Evolutionary conservation across 371 early-diverging fungal genomes (phyloP), one percentile per base, ranked within the genome.

Genomic region (Mucor circinelloides): DNA sequence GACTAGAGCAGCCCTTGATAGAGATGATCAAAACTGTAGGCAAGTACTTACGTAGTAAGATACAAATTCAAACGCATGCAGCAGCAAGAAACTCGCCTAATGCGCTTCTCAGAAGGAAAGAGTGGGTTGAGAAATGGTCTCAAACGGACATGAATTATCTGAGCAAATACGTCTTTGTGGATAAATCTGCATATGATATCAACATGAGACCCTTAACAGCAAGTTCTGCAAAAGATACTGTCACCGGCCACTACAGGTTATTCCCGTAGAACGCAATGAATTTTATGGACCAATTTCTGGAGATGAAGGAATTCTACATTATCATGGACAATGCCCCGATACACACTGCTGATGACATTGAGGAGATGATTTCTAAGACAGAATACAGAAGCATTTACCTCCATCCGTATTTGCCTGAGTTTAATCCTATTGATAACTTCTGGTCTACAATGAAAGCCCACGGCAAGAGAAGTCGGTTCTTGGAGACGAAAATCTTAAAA

Each of bases 301-400:
- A 34, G 13, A 61, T 54, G 62, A 68, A 46, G 36, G 32, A 10
- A 2, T 52, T 48, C 44, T 63, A 67, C 30, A 55, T 67, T 3
- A 27, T 67, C 32, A 67, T 67, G 60, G 62, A 67, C 58, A 70
- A 65, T 58, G 61, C 62, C 12, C 62, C 62, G 8, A 70, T 70
- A 7, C 61, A 58, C 50, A 65, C 30, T 31, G n/a, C 36, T 61
- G 9, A 60, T 19, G 38, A 52, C 7, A 57, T 63, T 7, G 60
- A 64, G 6, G 3, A 28, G 0, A 55, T 64, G 32, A 56, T 64
- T 3, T 32, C 21, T 28, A 55, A 56, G 21, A 54, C 38, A 36
- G 60, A 40, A 10, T 66, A 66, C 27, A 59, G 12, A 34, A 34
- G 30, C 44, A 50, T 66, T 27, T 66, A 66, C 31, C 63, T 58